Percentiles rank a stretch among this genome's conserved stretches.
phyloP scores from a whole-genome alignment of 164 flowering plant genomes.

The Vitis cinerea region DNA sequence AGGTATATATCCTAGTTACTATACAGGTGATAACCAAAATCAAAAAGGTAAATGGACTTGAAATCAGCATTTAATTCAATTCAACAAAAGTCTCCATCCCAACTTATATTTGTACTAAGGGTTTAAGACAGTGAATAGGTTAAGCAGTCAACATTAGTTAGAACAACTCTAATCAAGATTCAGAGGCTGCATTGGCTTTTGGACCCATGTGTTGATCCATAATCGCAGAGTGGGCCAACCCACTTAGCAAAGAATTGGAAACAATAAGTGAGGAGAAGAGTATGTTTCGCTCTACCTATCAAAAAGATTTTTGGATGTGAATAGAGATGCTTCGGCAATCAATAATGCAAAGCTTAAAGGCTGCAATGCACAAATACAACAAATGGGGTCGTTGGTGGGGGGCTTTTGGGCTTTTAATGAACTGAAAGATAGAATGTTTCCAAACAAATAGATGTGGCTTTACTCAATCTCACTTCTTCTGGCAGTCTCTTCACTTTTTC shows the following conservation, averaged over 20 bases:
- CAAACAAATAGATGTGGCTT: neutral
- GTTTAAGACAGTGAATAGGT: too few species aligned
- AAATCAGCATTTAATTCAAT: too few species aligned
- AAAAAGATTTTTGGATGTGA: neutral
- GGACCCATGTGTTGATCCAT: too few species aligned
- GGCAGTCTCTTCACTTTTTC: neutral
- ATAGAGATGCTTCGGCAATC: conserved; percentile 6
- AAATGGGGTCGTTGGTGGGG: conserved; percentile 6
- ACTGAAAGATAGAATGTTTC: conserved; percentile 15
- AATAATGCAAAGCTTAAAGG: conserved; percentile 9
- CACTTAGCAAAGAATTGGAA: neutral
- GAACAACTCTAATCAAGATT: too few species aligned
- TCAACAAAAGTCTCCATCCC: too few species aligned
- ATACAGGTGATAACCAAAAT: too few species aligned
- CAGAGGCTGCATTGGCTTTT: too few species aligned
- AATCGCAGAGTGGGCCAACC: too few species aligned
- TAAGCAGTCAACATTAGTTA: too few species aligned
- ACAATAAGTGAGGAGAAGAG: neutral
- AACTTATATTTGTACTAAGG: too few species aligned
- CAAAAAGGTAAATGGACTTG: too few species aligned
- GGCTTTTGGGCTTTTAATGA: conserved; percentile 11
- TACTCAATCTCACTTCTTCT: neutral
- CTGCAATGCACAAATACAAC: neutral
- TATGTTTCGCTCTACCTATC: neutral
- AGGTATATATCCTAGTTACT: too few species aligned